Base-by-base conservation (phyloP, 164 flowering plant species). In the Euptelea pleiosperma region DNA sequence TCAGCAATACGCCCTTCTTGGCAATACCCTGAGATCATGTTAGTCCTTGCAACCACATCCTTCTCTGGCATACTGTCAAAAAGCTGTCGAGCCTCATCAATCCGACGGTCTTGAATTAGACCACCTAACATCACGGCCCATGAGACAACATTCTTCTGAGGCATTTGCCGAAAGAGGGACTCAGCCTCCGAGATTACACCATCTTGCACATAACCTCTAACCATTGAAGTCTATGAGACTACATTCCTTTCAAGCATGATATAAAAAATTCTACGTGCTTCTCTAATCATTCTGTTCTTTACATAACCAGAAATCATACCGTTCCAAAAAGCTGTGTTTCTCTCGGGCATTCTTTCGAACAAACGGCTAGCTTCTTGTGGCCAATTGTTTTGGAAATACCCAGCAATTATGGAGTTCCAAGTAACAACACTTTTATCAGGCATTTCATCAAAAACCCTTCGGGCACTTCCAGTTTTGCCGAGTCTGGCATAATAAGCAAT, bases 101-200 rank as follows among this genome's bases (percentile, higher is more conserved):
- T 55, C 43, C 87, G 71, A 16, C 78, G 69, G 0, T 74, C 87
- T 33, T 72, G 79, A 57, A 89, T 77, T 18, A 86, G 59, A 2
- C 93, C 91, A 58, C 85, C 86, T 48, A 83, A 61, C 87, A 88
- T 82, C 62, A 88, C 91, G 0, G 96, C 82, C 86, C 84, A 85
- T 1, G 96, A 88, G 16, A 88, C 77, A 10, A 83, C 86, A 69
- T 88, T 88, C 75, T 64, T 83, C 57, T 76, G 86, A 2, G 96
- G 88, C 91, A 87, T 88, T 60, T 64, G 63, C 70, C 79, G 58
- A 70, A 85, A 88, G 19, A 85, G 62, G 0, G 65, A 37, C 60
- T 85, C 89, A 0, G 94, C 94, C 70, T 79, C 85, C 0, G 61
- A 44, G 8, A 87, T 57, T 68, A 65, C 40, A 11, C 90, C 92